Evolutionary conservation across 2,329 filamentous ascomycete genomes (phyloP).

Genomic region (Cladosporium phlei): DNA sequence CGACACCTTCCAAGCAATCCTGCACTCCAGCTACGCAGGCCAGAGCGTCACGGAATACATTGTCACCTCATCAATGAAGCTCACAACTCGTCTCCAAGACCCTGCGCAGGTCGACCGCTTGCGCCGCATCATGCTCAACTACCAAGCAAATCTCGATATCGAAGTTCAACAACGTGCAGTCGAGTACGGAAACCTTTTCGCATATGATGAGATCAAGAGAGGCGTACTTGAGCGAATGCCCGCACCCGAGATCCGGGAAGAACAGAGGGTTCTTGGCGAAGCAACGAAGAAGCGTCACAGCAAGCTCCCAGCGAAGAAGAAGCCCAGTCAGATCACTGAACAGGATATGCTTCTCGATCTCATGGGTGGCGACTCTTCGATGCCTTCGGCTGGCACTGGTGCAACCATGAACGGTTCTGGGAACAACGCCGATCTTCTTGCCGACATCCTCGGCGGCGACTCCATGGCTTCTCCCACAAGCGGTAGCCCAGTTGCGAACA

Average conservation of each 20-base stretch:
- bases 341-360: conserved; percentile 88
- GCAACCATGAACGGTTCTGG: conserved; percentile 53
- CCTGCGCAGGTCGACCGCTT: conserved; percentile 81
- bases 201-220: conserved; percentile 76
- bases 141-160: conserved; percentile 84
- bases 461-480: conserved; percentile 39
- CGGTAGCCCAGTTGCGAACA: conserved; percentile 26
- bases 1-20: conserved; percentile 84
- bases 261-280: conserved; percentile 83
- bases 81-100: conserved; percentile 82
- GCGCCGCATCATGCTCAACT: conserved; percentile 67
- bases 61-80: conserved; percentile 87
- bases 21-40: conserved; percentile 90
- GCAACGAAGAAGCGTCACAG: conserved; percentile 51
- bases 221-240: conserved; percentile 98
- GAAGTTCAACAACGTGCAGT: conserved; percentile 95
- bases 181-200: conserved; percentile 93
- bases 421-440: conserved; percentile 74
- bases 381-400: conserved; percentile 55
- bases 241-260: conserved; percentile 91
- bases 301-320: conserved; percentile 65
- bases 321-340: conserved; percentile 74
- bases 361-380: conserved; percentile 70
- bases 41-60: conserved; percentile 95
- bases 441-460: conserved; percentile 77